Base-by-base conservation (phyloP, 345 rosid species). In the Lepidium sativum region DNA sequence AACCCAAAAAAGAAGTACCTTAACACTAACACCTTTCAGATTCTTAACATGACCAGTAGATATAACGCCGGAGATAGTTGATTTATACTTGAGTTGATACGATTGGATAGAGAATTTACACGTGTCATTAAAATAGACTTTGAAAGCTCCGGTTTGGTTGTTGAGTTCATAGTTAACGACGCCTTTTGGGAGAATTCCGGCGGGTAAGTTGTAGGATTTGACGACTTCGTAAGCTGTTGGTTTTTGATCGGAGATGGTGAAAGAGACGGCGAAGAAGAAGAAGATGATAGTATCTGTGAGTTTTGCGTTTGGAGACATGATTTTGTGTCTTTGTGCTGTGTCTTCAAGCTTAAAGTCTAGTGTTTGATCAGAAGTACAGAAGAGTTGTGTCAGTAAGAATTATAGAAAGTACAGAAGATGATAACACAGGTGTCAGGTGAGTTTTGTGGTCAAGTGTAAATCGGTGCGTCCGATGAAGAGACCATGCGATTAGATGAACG, bases 121-220 rank as follows among this genome's bases (percentile, higher is more conserved):
- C 17, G 83, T 70, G 13, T 53, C 61, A 50, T 71, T 73, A 33
- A 87, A 55, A 40, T 67, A 50, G 9, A 67, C 86, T 4, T 74
- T 55, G 70, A 89, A 87, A 45, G 76, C 54, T 3, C 94, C 97
- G 0, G 97, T 86, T 56, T 53, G 18, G 16, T 8, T 33, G 78
- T 89, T 67, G 1, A 86, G 68, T 16, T 81, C 79, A 51, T 92
- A 83, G 33, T 81, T 77, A 0, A 44, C 45, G 4, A 87, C 80
- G 21, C 92, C 96, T 49, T 70, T 64, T 1, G 91, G 92, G 38
- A 91, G 91, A 27, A 91, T 76, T 9, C 97, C 87, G 5, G 63
- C 37, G 0, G 91, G 96, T 67, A 91, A 77, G 8, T 78, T 69
- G 67, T 80, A 82, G 8, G 65, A 34, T 50, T 67, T 73, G 40